Conservation (phyloP, 2,329 filamentous ascomycete genomes). For the Alternaria metachromatica region DNA sequence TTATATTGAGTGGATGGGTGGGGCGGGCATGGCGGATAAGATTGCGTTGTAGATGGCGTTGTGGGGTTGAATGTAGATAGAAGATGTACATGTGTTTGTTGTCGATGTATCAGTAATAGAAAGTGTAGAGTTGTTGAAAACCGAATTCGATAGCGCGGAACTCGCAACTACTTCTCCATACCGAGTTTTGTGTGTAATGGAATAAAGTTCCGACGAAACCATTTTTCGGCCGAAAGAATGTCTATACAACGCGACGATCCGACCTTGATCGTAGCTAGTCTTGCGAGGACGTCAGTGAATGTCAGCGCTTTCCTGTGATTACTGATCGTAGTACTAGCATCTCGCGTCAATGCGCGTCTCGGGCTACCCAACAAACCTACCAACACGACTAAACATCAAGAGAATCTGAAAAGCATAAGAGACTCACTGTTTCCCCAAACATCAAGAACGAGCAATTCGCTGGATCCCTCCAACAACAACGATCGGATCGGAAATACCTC, state of each 20-base stretch:
- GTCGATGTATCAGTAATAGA: not conserved
- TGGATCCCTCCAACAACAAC: too few relatives aligned
- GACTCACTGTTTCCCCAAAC: not conserved
- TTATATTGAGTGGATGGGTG: slow-evolving; percentile 61
- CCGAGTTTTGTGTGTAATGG: not conserved
- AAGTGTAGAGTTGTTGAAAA: not conserved
- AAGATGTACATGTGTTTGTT: not conserved
- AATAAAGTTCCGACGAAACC: not conserved
- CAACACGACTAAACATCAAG: not conserved
- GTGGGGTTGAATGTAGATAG: not conserved
- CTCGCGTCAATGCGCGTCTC: not conserved
- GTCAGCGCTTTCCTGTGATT: not conserved
- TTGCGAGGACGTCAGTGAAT: not conserved
- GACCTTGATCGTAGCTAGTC: not conserved
- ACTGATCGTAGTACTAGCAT: not conserved
- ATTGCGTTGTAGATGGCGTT: slow-evolving; percentile 6
- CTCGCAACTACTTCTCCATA: not conserved
- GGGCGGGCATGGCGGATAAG: slow-evolving; percentile 42
- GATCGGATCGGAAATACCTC: not conserved
- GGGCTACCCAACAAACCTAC: not conserved
- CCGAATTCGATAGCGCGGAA: not conserved
- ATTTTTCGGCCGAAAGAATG: not conserved
- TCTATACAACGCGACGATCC: not conserved
- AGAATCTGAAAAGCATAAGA: not conserved
- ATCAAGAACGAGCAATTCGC: not conserved